phyloP scores from a whole-genome alignment of 805 yeast species.

The Deakozyma indianensis region DNA sequence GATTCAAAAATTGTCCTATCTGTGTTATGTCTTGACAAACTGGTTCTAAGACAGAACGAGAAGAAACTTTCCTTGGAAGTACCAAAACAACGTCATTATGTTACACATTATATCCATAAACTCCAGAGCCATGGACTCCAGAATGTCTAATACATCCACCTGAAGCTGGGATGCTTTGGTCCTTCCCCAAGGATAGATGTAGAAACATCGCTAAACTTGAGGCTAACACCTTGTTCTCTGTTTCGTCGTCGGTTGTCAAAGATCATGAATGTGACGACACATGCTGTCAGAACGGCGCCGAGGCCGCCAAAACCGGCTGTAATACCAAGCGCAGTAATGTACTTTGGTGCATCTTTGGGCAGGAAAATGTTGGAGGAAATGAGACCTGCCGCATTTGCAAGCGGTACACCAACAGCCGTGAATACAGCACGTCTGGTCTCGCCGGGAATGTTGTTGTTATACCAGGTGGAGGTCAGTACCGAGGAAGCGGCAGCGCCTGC shows the following conservation, averaged over 20 bases:
- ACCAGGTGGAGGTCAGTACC: constrained; percentile 37
- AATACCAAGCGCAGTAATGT: constrained; percentile 35
- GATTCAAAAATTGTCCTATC: no score
- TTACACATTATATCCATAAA: no score
- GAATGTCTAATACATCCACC: constrained; percentile 40
- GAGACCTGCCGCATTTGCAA: constrained; percentile 44
- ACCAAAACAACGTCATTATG: no score
- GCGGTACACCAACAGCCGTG: constrained; percentile 36
- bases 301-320: constrained; percentile 33
- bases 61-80: no score
- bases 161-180: constrained; percentile 28
- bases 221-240: constrained; percentile 25
- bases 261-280: constrained; percentile 24
- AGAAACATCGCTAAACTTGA: constrained; percentile 27
- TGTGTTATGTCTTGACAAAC: no score
- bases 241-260: constrained; percentile 30
- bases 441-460: constrained; percentile 34
- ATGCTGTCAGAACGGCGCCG: constrained; percentile 22
- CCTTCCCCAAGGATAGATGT: constrained; percentile 31
- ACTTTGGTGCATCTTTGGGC: constrained; percentile 37
- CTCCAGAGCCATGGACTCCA: no score
- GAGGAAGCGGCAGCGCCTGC: constrained; percentile 36
- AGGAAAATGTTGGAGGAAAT: constrained; percentile 38
- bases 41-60: no score
- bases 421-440: constrained; percentile 32